Conservation (phyloP, 2,329 filamentous ascomycete species). For the Epichloe uncinata region DNA sequence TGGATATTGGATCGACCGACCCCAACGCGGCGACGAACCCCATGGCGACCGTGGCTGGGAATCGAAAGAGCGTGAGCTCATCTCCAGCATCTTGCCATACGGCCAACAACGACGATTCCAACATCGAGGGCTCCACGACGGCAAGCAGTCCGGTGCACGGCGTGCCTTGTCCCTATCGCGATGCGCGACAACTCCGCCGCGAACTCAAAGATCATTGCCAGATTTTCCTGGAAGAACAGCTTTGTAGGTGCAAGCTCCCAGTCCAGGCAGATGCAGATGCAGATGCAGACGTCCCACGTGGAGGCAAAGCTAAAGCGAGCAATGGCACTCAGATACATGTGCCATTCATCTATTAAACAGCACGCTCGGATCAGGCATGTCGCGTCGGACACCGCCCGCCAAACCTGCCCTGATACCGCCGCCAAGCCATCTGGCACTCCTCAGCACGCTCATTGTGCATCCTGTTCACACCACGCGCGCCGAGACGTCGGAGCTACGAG, state of each 20-base stretch:
- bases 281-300: neutral
- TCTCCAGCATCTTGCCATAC: conserved; percentile 24
- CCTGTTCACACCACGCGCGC: conserved; percentile 66
- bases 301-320: neutral
- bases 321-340: conserved; percentile 14
- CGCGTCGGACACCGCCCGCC: conserved; percentile 12
- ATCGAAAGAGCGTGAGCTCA: conserved; percentile 13
- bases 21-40: neutral
- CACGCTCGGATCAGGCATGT: conserved; percentile 42
- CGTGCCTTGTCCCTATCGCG: conserved; percentile 31
- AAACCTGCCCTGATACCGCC: conserved; percentile 51
- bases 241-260: conserved; percentile 37
- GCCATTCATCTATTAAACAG: conserved; percentile 52
- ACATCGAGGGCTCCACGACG: conserved; percentile 18
- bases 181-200: conserved; percentile 42
- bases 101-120: conserved; percentile 16
- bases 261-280: neutral
- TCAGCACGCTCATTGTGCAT: conserved; percentile 73
- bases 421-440: conserved; percentile 58
- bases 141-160: conserved; percentile 22
- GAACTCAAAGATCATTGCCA: conserved; percentile 53
- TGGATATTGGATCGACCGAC: neutral
- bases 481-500: conserved; percentile 42
- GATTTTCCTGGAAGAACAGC: conserved; percentile 62
- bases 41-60: conserved; percentile 6